These are phyloP conservation scores for Hylodesmum podocarpum DNA, from an alignment of 306 rosid species.

Conservation along the genomic window DNA sequence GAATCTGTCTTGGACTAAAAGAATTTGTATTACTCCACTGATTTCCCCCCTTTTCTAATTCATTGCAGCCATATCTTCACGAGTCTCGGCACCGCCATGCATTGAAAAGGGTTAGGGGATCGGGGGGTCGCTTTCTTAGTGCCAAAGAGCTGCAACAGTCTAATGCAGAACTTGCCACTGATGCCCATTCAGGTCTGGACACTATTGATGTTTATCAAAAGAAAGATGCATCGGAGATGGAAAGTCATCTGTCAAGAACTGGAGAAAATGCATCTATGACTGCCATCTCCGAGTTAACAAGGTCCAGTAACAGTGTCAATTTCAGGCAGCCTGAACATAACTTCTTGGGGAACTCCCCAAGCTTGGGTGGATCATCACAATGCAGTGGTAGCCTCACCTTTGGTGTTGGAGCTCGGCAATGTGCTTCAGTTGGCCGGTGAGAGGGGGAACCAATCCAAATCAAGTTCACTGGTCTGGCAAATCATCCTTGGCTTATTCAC, in stretches of 20 bases:
- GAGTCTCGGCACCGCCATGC: conserved; percentile 94
- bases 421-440: conserved; percentile 60
- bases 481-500: conserved; percentile 92
- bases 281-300: conserved; percentile 48
- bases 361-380: conserved; percentile 48
- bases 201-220: conserved; percentile 22
- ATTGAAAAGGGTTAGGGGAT: conserved; percentile 79
- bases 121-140: conserved; percentile 91
- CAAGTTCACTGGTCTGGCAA: conserved; percentile 61
- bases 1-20: neutral
- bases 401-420: conserved; percentile 52
- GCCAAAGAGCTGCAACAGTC: conserved; percentile 51
- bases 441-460: conserved; percentile 16
- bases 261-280: conserved; percentile 42
- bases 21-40: neutral
- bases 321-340: conserved; percentile 47
- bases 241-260: conserved; percentile 32
- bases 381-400: conserved; percentile 52
- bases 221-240: conserved; percentile 38
- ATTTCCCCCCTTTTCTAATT: conserved; percentile 3
- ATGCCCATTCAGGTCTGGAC: conserved; percentile 15
- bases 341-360: conserved; percentile 44
- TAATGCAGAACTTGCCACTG: conserved; percentile 4
- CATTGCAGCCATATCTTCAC: conserved; percentile 87
- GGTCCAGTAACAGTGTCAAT: conserved; percentile 34